Base-by-base conservation (phyloP, 2,329 filamentous ascomycete genomes). In the Calonectria honghensis region DNA sequence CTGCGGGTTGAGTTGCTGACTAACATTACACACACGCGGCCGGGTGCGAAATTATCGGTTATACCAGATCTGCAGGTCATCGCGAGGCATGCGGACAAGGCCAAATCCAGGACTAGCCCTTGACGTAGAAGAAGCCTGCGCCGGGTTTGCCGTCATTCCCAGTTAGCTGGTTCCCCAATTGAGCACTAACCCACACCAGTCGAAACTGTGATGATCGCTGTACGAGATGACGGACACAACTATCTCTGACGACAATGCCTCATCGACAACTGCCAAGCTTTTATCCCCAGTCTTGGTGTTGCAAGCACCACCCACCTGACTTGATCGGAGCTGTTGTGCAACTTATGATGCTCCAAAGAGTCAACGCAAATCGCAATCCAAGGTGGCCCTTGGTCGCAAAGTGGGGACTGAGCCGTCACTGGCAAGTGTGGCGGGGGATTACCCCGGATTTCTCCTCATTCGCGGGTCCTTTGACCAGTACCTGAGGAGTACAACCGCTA, bases 361-460 rank as follows among this genome's bases (percentile, higher is more conserved):
- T 61, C n/a, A 37, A 61, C n/a, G 32, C 13, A 20, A 35, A 61
- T 24, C n/a, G 35, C 35, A 37, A 64, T 27, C 54, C 32, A 37
- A 39, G 54, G 54, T 37, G 54, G 54, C 32, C 54, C 61, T 45
- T 48, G 35, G 20, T 20, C n/a, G 31, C 18, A 31, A 48, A 70
- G 72, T 70, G 72, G 72, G 32, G 72, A 29, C 31, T 2, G n/a
- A 37, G 57, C 70, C 64, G 35, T 57, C 65, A 73, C 31, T 70
- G 67, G 37, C 48, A 54, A 29, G 59, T 16, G 29, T 39, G 50
- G 64, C 64, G 61, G 73, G 45, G 68, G 50, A 64, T 74, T 74
- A 74, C 73, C 73, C 73, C 73, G 68, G 73, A 74, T 74, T 73
- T 74, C 73, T 68, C 68, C 64, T 74, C 57, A 72, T 72, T 67